Evolutionary conservation across 2,329 filamentous ascomycete species (phyloP).

Genomic region (Beauveria rudraprayagi): DNA sequence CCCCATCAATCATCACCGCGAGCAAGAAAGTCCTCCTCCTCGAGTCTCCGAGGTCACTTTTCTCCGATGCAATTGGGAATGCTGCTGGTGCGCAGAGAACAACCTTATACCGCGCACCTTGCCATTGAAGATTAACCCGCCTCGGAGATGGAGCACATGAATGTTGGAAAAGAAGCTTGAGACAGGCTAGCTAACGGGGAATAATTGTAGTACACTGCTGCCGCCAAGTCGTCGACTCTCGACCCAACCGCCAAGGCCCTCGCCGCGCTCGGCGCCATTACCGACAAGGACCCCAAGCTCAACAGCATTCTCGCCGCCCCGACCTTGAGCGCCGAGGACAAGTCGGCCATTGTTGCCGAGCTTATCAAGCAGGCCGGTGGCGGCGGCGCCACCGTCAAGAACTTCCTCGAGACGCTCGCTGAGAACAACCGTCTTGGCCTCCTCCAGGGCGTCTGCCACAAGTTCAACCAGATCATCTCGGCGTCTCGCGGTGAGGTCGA

Average conservation of each 20-base stretch:
- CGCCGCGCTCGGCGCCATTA: conserved; percentile 57
- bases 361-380: conserved; percentile 73
- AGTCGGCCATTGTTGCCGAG: conserved; percentile 77
- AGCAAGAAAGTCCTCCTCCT: background rate
- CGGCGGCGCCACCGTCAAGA: conserved; percentile 79
- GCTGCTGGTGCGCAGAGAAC: background rate
- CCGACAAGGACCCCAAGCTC: conserved; percentile 81
- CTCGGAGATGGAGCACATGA: background rate
- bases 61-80: background rate
- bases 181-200: conserved; percentile 14
- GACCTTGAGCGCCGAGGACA: conserved; percentile 70
- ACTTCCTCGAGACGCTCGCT: conserved; percentile 83
- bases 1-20: background rate
- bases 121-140: background rate
- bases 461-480: conserved; percentile 82
- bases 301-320: conserved; percentile 67
- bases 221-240: conserved; percentile 77
- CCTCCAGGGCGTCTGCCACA: conserved; percentile 72
- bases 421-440: conserved; percentile 92
- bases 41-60: background rate
- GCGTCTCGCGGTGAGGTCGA: conserved; percentile 90
- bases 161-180: background rate
- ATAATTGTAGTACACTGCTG: conserved; percentile 78
- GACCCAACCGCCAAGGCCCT: conserved; percentile 80
- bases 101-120: background rate